Conservation (phyloP, 768 basidiomycete species). For the Cyclocybe aegerita region DNA sequence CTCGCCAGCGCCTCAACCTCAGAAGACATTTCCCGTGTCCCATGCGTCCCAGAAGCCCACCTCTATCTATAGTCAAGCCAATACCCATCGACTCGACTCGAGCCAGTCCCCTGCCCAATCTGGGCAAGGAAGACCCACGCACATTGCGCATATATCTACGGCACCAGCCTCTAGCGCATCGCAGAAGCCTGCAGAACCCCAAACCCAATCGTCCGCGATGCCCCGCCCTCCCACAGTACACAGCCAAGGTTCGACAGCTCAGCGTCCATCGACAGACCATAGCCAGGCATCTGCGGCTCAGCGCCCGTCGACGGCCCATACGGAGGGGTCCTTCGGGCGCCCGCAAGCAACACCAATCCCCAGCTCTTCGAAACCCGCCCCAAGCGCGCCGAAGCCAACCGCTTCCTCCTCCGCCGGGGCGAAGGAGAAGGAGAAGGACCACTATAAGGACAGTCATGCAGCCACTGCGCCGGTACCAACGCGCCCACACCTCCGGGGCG, state of each 20-base stretch:
- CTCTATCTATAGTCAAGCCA: neutral
- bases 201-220: no score
- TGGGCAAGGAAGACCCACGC: neutral
- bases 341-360: neutral
- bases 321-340: neutral
- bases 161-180: no score
- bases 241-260: no score
- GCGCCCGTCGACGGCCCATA: no score
- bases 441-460: neutral
- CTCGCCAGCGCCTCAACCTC: neutral
- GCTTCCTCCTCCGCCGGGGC: neutral
- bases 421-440: neutral
- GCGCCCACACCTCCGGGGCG: slow-evolving; percentile 17
- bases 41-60: neutral
- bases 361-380: neutral
- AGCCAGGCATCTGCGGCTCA: no score
- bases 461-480: slow-evolving; percentile 6
- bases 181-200: no score
- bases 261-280: no score
- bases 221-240: no score
- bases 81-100: neutral
- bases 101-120: neutral
- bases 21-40: neutral
- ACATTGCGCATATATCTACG: no score
- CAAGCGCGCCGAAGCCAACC: no score